phyloP scores from a whole-genome alignment of 176 grass and related monocot species.

The Cenchrus fungigraminus region DNA sequence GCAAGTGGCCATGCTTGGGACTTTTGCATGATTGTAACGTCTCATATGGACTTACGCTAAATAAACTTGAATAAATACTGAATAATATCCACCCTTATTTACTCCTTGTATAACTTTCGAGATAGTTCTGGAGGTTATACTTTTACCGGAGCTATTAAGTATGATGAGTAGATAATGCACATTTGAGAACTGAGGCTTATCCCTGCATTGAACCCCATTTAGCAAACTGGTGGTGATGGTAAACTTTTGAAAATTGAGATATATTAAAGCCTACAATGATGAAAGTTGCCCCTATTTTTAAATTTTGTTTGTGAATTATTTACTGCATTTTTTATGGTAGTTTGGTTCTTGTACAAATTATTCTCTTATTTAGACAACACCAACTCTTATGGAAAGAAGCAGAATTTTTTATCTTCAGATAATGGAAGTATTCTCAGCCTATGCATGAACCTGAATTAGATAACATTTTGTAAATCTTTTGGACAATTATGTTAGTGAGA shows the following conservation, averaged over 20 bases:
- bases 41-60: not conserved
- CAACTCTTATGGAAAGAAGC: constrained; percentile 13
- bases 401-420: not conserved
- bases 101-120: constrained; percentile 8
- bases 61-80: constrained; percentile 17
- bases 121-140: not conserved
- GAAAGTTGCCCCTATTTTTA: not conserved
- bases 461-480: not conserved
- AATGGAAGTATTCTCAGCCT: not conserved
- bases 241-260: not conserved
- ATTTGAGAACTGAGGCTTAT: constrained; percentile 2
- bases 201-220: not conserved
- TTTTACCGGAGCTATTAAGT: not conserved
- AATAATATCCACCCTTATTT: constrained; percentile 7
- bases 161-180: not conserved
- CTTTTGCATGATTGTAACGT: not conserved
- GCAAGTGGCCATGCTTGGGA: not conserved
- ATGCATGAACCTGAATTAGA: not conserved
- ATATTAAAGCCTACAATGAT: constrained; percentile 9
- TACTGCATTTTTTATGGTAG: constrained; percentile 11
- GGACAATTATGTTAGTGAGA: not conserved
- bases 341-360: constrained; percentile 22
- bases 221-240: constrained; percentile 9
- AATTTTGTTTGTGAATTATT: not conserved
- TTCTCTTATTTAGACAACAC: not conserved